These are phyloP conservation scores for Scheffersomyces titani DNA, from an alignment of 1,139 yeast species.

Conservation along the genomic window DNA sequence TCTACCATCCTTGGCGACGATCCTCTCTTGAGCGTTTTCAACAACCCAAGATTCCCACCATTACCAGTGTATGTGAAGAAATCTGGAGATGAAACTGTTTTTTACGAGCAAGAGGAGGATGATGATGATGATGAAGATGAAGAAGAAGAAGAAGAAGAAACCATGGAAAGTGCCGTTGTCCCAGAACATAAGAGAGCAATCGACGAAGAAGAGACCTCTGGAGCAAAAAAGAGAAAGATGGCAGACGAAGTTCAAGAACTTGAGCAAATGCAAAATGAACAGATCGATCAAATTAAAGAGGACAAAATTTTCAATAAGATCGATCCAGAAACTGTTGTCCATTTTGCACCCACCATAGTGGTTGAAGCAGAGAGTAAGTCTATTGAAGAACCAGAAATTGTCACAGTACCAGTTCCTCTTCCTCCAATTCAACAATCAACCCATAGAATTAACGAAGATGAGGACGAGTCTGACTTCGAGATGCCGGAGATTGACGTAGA, in stretches of 20 bases:
- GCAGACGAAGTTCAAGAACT: not conserved
- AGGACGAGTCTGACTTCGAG: slow-evolving; percentile 53
- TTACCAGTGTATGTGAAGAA: slow-evolving; percentile 39
- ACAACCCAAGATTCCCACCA: slow-evolving; percentile 81
- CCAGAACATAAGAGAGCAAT: not conserved
- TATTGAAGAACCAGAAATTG: not conserved
- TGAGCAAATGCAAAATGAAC: not conserved
- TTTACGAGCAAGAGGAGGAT: slow-evolving; percentile 18
- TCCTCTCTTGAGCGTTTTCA: slow-evolving; percentile 51
- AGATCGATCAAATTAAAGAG: slow-evolving; percentile 9
- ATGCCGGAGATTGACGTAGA: slow-evolving; percentile 56
- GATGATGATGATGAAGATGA: slow-evolving; percentile 20
- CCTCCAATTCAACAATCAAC: not conserved
- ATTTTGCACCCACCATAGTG: slow-evolving; percentile 6
- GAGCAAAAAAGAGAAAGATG: not conserved
- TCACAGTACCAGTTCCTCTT: not conserved
- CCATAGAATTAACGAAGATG: slow-evolving; percentile 25
- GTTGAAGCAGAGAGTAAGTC: not conserved
- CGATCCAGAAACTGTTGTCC: slow-evolving; percentile 6
- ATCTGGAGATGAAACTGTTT: slow-evolving; percentile 8
- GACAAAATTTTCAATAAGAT: slow-evolving; percentile 8
- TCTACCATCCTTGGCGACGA: slow-evolving; percentile 48
- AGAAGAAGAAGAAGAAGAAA: not conserved
- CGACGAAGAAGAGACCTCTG: slow-evolving; percentile 7
- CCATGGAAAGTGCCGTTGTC: slow-evolving; percentile 11